Evolutionary conservation across 768 basidiomycete species (phyloP).

Genomic region (Boletellus emodensis): DNA sequence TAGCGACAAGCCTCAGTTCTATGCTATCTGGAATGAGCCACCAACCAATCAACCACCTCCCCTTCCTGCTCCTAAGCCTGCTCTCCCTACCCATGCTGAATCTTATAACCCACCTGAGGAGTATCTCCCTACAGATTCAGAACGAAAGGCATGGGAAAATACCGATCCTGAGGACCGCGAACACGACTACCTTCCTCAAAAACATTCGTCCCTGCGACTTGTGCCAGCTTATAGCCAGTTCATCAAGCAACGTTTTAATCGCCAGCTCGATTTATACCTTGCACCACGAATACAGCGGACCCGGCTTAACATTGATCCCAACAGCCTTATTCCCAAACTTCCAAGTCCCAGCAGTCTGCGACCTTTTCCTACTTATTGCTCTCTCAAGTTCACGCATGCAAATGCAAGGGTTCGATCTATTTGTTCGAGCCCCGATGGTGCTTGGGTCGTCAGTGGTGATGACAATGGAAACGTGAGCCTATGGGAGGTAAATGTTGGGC

Average conservation of each 20-base stretch:
- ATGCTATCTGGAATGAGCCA: constrained; percentile 84
- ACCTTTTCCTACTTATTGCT: constrained; percentile 89
- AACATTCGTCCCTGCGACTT: constrained; percentile 77
- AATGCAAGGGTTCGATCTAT: constrained; percentile 68
- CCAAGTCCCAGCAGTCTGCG: constrained; percentile 87
- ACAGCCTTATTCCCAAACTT: constrained; percentile 87
- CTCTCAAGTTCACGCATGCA: constrained; percentile 66
- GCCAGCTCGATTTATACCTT: constrained; percentile 94
- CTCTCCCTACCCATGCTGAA: constrained; percentile 89
- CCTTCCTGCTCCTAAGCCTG: constrained; percentile 87
- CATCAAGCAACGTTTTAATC: constrained; percentile 89
- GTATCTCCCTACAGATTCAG: constrained; percentile 83
- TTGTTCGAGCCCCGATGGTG: constrained; percentile 81
- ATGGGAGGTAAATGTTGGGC: constrained; percentile 90
- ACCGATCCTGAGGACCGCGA: constrained; percentile 87
- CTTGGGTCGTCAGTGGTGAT: constrained; percentile 89
- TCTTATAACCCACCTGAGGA: constrained; percentile 99
- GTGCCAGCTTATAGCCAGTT: constrained; percentile 91
- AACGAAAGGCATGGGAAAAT: constrained; percentile 78
- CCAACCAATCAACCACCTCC: constrained; percentile 78
- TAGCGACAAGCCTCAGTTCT: constrained; percentile 63
- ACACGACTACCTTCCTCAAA: constrained; percentile 83
- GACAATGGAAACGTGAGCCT: constrained; percentile 82
- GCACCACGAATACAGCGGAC: constrained; percentile 86
- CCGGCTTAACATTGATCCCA: constrained; percentile 89